Base-by-base conservation (phyloP, 2,329 filamentous ascomycete genomes). In the Fusarium denticulatum region DNA sequence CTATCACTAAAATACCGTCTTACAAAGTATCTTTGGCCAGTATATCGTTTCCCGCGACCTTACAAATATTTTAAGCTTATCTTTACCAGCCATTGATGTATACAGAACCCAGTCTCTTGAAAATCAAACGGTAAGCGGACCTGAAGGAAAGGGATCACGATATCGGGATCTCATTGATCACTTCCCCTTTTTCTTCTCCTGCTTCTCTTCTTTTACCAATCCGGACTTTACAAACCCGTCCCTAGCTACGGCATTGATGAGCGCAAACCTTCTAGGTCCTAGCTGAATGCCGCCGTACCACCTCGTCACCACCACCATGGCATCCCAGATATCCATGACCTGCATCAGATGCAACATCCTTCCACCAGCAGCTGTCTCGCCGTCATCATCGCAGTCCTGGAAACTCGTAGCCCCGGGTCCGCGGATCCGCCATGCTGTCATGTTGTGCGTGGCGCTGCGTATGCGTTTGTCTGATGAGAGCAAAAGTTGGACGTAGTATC, bases 331-430 rank as follows among this genome's bases (percentile, higher is more conserved):
- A 79, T 95, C 94, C 94, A 98, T 98, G 69, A 97, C 84, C 85
- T 98, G 95, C 91, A 99, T 92, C 36, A 99, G 85, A 83, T 97
- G 94, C 68, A 98, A 83, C 79, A 99, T 83, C 46, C 96, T 88
- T 0, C 93, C 91, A 2, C 96, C 96, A 0, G 96, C 96, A 11
- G 96, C 96, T 32, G 93, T 93, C 86, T 99, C 96, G 6, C 96
- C 96, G 81, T 99, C 96, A 78, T 99, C 96, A 78, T 99, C 94
- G 79, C 92, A 98, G 82, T 99, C 96, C 81, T 98, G 95, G 75
- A 92, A 94, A 34, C 85, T 84, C 57, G 87, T 72, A 83, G 84
- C 64, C 85, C 85, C 84, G 1, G 82, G 79, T 0, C 89, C 89
- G 36, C 88, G 89, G 61, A 98, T 95, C 16, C 96, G 90, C 94